Evolutionary conservation across 257 asterid species (phyloP).

Genomic region (Rehmannia glutinosa): DNA sequence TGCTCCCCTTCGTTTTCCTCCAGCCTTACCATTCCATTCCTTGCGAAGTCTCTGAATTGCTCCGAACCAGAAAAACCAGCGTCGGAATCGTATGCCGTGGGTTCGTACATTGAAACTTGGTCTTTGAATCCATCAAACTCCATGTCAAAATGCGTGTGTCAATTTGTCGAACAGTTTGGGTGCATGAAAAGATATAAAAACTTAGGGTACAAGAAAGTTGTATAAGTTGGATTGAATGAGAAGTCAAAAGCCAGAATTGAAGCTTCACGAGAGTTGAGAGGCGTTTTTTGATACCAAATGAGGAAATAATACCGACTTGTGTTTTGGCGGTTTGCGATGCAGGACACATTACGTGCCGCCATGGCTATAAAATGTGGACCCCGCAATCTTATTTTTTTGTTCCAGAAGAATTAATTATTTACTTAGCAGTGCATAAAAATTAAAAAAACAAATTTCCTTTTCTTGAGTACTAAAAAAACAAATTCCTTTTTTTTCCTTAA

Average conservation of each 20-base stretch:
- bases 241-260: neutral
- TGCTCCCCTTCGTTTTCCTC: slow-evolving; percentile 15
- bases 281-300: no score
- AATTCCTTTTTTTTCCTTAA: no score
- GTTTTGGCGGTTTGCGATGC: neutral
- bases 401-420: neutral
- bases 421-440: neutral
- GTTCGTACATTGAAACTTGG: slow-evolving; percentile 30
- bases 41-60: slow-evolving; percentile 5
- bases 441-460: no score
- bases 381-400: no score
- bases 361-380: neutral
- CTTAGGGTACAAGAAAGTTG: slow-evolving; percentile 13
- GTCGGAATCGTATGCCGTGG: slow-evolving; percentile 13
- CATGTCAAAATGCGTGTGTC: neutral
- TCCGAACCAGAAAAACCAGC: slow-evolving; percentile 13
- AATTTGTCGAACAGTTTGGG: neutral
- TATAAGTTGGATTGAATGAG: neutral
- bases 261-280: neutral
- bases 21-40: slow-evolving; percentile 29
- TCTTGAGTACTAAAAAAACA: no score
- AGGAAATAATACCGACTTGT: neutral
- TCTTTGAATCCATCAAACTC: neutral
- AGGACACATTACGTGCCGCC: neutral
- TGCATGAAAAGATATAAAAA: neutral